Evolutionary conservation across 345 rosid genomes (phyloP).

Genomic region (Eucalyptus virginea): DNA sequence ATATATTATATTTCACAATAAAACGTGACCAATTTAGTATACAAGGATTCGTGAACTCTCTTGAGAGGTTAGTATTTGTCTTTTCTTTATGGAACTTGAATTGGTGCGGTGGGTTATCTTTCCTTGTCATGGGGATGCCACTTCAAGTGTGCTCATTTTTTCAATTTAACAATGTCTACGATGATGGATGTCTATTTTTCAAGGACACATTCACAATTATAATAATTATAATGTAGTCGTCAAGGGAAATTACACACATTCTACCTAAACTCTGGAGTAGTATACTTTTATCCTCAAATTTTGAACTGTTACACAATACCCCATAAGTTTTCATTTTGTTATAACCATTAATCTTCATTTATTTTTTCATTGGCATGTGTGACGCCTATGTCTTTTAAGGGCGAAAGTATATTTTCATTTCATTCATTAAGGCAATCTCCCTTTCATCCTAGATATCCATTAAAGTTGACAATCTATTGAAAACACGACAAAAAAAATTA

Average conservation of each 20-base stretch:
- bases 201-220: not conserved
- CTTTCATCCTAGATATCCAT: not conserved
- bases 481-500: not conserved
- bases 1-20: not conserved
- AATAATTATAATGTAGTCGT: not conserved
- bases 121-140: not conserved
- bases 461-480: not conserved
- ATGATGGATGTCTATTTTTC: not conserved
- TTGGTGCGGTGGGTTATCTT: not conserved
- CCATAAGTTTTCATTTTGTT: not conserved
- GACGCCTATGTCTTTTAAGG: not conserved
- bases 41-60: not conserved
- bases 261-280: not conserved
- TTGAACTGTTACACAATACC: not conserved
- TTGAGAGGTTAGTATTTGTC: not conserved
- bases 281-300: not conserved
- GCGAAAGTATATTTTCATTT: not conserved
- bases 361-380: not conserved
- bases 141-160: not conserved
- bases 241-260: not conserved
- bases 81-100: not conserved
- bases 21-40: not conserved
- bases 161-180: not conserved
- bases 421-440: not conserved
- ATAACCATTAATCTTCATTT: not conserved